Base-by-base conservation (phyloP, 2,329 filamentous ascomycete genomes). In the Trichoderma sp. region DNA sequence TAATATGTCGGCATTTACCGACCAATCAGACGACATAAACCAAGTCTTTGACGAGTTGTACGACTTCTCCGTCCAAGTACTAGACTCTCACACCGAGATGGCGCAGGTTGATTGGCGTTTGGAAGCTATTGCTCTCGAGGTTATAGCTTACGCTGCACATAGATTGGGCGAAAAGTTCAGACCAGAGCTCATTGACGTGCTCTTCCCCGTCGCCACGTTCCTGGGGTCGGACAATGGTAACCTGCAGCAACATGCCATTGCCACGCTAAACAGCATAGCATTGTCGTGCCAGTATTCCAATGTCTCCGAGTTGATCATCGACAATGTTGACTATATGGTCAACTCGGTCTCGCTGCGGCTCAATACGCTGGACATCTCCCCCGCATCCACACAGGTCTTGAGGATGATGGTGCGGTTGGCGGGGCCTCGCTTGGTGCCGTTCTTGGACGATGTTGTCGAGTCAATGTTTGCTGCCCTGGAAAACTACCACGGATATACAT, bases 241-340 rank as follows among this genome's bases (percentile, higher is more conserved):
- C 29, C 82, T 99, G 17, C 90, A 93, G 71, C 86, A 87, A 35
- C 94, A 98, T 77, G 92, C 94, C 5, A 90, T 97, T 70, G 87
- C 89, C 4, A 91, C 92, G 39, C 83, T 99, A 15, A 95, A 97
- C 74, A 87, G 89, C 19, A 83, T 97, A n/a, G 90, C 94, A 1
- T 75, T 79, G 2, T 85, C 90, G 0, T 97, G 93, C 73, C 88
- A 86, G 2, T 99, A 98, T 74, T 70, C 76, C 0, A 89, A 85
- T 72, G 90, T 94, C 5, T 90, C 90, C 29, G 88, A 92, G 17
- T 82, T 99, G 71, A 90, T 99, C 45, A 87, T 98, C 32, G 89
- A 91, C 63, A 99, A 99, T 70, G 94, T 93, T 17, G 95, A 99
- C 78, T 99, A 99, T 77, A 91, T 99, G 79, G 90, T 98, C 69